Evolutionary conservation across 2,329 filamentous ascomycete species (phyloP).

Genomic region (Phialophora chinensis): DNA sequence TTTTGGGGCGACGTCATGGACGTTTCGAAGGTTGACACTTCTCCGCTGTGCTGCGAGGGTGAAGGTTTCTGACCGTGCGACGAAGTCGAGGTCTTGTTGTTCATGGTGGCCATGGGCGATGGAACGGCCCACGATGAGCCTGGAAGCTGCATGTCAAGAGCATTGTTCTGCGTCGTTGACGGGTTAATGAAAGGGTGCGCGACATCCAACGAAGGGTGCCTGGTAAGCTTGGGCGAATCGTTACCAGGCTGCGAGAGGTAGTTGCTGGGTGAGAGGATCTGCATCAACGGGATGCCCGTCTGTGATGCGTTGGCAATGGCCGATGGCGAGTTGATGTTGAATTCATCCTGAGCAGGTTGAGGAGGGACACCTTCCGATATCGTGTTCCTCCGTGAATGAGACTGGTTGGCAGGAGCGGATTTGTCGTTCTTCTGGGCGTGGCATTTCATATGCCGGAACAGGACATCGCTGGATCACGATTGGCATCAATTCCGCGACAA

Average conservation of each 20-base stretch:
- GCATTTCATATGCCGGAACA: constrained; percentile 60
- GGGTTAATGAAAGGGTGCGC: constrained; percentile 29
- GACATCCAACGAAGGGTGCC: constrained; percentile 30
- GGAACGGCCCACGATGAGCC: constrained; percentile 25
- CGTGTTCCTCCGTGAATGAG: constrained; percentile 40
- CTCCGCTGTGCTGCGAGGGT: constrained; percentile 32
- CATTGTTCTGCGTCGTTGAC: constrained; percentile 22
- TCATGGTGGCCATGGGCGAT: constrained; percentile 27
- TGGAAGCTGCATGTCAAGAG: constrained; percentile 27
- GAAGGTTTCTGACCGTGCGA: constrained; percentile 26
- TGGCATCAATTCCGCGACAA: constrained; percentile 27
- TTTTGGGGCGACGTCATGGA: constrained; percentile 30
- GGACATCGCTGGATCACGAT: constrained; percentile 50
- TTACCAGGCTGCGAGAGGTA: constrained; percentile 26
- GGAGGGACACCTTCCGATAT: constrained; percentile 36
- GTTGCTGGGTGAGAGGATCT: constrained; percentile 34
- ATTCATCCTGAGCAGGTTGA: constrained; percentile 40
- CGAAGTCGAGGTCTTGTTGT: constrained; percentile 23
- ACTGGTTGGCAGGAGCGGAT: constrained; percentile 42
- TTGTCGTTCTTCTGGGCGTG: constrained; percentile 52
- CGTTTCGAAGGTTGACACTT: constrained; percentile 31
- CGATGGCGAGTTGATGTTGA: constrained; percentile 38
- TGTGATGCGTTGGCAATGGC: constrained; percentile 30
- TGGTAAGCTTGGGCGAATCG: constrained; percentile 22
- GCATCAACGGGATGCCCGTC: constrained; percentile 35